phyloP scores from a whole-genome alignment of 495 filamentous ascomycete genomes.

The Trichoderma erinaceum region DNA sequence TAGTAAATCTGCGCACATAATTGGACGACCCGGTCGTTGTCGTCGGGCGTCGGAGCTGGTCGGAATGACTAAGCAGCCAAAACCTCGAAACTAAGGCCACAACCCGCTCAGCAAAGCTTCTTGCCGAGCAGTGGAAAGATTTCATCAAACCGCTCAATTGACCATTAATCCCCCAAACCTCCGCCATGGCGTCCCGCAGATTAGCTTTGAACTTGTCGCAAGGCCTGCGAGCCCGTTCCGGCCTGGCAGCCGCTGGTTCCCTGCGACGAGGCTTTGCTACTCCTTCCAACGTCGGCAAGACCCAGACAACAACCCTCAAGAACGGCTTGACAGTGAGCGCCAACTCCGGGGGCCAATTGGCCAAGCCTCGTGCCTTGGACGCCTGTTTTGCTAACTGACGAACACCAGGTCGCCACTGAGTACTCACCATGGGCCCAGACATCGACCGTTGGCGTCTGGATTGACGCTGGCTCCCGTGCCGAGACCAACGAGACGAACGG shows the following conservation, averaged over 20 bases:
- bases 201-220: conserved; percentile 83
- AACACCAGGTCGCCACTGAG: conserved; percentile 82
- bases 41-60: conserved; percentile 9
- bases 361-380: background rate
- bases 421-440: conserved; percentile 98
- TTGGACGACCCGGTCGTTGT: background rate
- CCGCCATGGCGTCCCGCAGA: conserved; percentile 87
- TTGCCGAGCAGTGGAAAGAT: conserved; percentile 16
- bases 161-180: conserved; percentile 29
- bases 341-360: conserved; percentile 31
- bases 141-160: conserved; percentile 44
- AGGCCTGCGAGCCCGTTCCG: conserved; percentile 75
- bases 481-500: conserved; percentile 98
- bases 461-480: conserved; percentile 95
- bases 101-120: conserved; percentile 14
- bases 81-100: conserved; percentile 9
- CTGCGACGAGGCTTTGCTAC: conserved; percentile 80
- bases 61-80: conserved; percentile 10
- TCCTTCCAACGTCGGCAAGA: conserved; percentile 67
- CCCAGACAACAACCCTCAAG: conserved; percentile 88
- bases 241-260: conserved; percentile 54
- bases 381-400: conserved; percentile 29
- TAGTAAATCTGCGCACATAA: conserved; percentile 1
- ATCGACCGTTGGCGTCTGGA: conserved; percentile 97
- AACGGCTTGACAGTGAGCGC: conserved; percentile 90